phyloP scores from a whole-genome alignment of 2,329 filamentous ascomycete genomes.

The Hymenoscyphus fructigenus region DNA sequence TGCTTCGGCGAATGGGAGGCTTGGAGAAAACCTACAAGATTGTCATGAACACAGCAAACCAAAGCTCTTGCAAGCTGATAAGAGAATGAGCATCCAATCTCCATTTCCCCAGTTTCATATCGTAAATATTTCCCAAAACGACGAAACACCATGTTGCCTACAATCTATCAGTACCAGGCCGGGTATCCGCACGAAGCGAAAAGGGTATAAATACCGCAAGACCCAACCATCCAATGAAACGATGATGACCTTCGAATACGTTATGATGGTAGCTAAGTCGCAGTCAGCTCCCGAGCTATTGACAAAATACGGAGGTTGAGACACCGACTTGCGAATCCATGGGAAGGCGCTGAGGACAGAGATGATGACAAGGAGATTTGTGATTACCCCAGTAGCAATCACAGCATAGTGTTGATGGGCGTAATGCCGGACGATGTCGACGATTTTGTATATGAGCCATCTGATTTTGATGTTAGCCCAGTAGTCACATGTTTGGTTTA shows the following conservation, averaged over 20 bases:
- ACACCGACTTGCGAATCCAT: slow-evolving; percentile 43
- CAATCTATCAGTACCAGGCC: slow-evolving; percentile 14
- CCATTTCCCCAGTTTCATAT: slow-evolving; percentile 39
- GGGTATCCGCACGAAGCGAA: background rate
- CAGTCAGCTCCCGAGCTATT: slow-evolving; percentile 17
- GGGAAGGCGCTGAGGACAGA: slow-evolving; percentile 43
- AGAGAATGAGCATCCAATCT: slow-evolving; percentile 37
- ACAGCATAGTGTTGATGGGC: slow-evolving; percentile 38
- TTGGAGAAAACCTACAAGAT: slow-evolving; percentile 36
- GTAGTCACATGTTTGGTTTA: background rate
- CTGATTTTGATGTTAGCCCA: slow-evolving; percentile 28
- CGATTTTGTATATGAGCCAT: slow-evolving; percentile 42
- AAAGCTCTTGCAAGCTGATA: slow-evolving; percentile 41
- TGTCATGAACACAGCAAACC: slow-evolving; percentile 44
- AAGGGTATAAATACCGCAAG: slow-evolving; percentile 35
- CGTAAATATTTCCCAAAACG: slow-evolving; percentile 41
- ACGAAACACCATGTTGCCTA: slow-evolving; percentile 43
- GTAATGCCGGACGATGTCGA: slow-evolving; percentile 40
- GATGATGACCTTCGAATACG: slow-evolving; percentile 43
- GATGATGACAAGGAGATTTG: slow-evolving; percentile 40
- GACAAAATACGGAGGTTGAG: slow-evolving; percentile 6
- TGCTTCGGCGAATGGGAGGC: background rate
- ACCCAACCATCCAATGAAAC: slow-evolving; percentile 44
- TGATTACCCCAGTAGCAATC: slow-evolving; percentile 41
- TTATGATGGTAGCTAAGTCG: slow-evolving; percentile 41